Evolutionary conservation across 495 filamentous ascomycete species (phyloP), one percentile per base, ranked within the genome.

Genomic region (Annulohypoxylon stygium): DNA sequence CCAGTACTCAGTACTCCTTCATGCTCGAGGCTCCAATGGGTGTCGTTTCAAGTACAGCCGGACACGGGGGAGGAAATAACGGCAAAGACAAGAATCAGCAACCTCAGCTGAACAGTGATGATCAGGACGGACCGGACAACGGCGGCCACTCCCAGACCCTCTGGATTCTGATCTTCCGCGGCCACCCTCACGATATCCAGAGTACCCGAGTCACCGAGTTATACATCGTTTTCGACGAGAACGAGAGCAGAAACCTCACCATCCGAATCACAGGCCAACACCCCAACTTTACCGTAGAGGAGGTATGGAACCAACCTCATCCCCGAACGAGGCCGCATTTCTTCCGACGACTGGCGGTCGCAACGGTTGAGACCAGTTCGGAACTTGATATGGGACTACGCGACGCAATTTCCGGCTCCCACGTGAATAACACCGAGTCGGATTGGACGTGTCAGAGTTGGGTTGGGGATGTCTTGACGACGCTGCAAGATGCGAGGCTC

Each of bases 401-500:
- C 48, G 70, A 78, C 62, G 72, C 75, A 14, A 76, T 78, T 34
- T 66, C 69, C 58, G 70, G 67, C n/a, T 75, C 77, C 43, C 71
- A 67, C 9, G 72, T 78, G 59, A 78, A 77, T 14, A 78, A 78
- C 53, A 70, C 48, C 60, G 77, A 78, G 41, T 53, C 62, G 41
- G 77, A 78, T 65, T 78, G 73, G 64, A 74, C 67, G 4, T 78
- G 77, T 43, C 77, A 78, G 45, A 77, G 69, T 34, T 78, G 77
- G 77, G 75, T 78, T 25, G 77, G 77, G 18, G 77, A 78, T 37
- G 77, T 75, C 48, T 67, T 78, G 65, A 78, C 77, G 55, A 68
- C 75, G 48, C 70, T 78, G 66, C 77, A 78, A 71, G 77, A 78
- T 11, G 75, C 72, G 30, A 74, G 54, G 23, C 62, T 78, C 14